Evolutionary conservation across 2,329 filamentous ascomycete genomes (phyloP).

Genomic region (Acrocalymma vagum): DNA sequence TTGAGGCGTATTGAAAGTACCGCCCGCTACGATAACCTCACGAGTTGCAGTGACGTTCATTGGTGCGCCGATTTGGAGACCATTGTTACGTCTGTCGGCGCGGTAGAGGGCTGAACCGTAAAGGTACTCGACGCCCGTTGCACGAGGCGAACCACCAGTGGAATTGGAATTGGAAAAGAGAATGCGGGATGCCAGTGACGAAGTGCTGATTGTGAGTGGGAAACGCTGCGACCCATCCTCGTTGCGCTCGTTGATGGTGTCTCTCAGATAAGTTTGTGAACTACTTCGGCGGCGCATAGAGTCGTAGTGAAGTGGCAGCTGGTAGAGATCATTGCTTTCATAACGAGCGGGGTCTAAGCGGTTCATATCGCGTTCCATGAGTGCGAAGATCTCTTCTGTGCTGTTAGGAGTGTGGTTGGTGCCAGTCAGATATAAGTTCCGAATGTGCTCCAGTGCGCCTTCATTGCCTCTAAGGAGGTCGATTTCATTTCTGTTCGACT

Average conservation of each 20-base stretch:
- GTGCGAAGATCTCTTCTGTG: constrained; percentile 1
- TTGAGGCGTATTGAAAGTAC: constrained; percentile 70
- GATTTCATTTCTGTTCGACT: too few relatives aligned
- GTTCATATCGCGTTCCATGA: constrained; percentile 5
- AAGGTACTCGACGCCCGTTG: constrained; percentile 60
- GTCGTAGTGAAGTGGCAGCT: constrained; percentile 61
- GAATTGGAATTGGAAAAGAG: constrained; percentile 9
- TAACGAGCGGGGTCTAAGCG: constrained; percentile 44
- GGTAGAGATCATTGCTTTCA: constrained; percentile 56
- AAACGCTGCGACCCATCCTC: constrained; percentile 58
- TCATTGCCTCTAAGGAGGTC: too few relatives aligned
- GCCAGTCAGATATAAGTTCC: too few relatives aligned
- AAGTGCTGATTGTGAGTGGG: constrained; percentile 29
- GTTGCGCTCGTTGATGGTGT: constrained; percentile 54
- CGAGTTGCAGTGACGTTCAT: constrained; percentile 24
- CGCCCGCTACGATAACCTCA: constrained; percentile 46
- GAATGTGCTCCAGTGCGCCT: too few relatives aligned
- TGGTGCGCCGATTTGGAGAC: not conserved
- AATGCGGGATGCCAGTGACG: constrained; percentile 6
- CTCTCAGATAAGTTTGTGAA: constrained; percentile 61
- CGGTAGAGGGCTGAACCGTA: constrained; percentile 56
- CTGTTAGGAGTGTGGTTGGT: constrained; percentile 3
- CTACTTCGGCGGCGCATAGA: constrained; percentile 51
- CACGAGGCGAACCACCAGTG: constrained; percentile 47
- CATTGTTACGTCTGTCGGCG: constrained; percentile 7